Evolutionary conservation across 106 monocot species (phyloP), one percentile per base, ranked within the genome.

Genomic region (Acorus calamus): DNA sequence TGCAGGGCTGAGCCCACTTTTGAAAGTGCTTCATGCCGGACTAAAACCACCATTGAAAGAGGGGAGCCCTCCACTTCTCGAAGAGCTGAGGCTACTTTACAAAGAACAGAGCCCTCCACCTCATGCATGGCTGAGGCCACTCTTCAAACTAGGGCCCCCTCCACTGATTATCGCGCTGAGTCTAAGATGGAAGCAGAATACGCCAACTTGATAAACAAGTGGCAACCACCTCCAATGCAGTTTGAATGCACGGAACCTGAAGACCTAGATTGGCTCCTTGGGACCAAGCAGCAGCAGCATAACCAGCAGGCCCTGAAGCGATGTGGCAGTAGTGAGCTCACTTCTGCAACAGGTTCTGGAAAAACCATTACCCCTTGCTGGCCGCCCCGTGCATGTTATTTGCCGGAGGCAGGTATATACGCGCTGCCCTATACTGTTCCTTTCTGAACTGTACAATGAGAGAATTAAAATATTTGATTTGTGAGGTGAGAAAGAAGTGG

Each of bases 371-470:
- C 28, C 4, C 28, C 56, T 14, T 73, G 50, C 4, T 10, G 70
- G 52, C 86, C 77, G 56, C 69, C 79, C 1, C 56, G 69, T 47
- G 73, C 86, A 0, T 70, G 56, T 47, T 79, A 66, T 60, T 14
- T 86, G 46, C 82, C 86, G 1, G 79, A 73, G 46, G 52, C 61
- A 1, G 61, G 74, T 10, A 57, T 62, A 4, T 62, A 79, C 48
- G 75, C 72, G 60, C 47, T 86, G 67, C 86, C 86, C 0, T 86
- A 77, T 69, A 74, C 69, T 7, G 60, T 82, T 55, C 82, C 82
- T 3, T 86, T 67, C 69, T 86, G 71, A 71, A 50, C 10, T 42
- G 41, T 47, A 4, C 14, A 55, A 66, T 52, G 28, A 28, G n/a
- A n/a, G 28, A 28, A 28, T 28, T 28, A 28, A 28, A 28, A 28